Conservation (phyloP, 192 early-diverging fungal species). For the Coemansia sp. region DNA sequence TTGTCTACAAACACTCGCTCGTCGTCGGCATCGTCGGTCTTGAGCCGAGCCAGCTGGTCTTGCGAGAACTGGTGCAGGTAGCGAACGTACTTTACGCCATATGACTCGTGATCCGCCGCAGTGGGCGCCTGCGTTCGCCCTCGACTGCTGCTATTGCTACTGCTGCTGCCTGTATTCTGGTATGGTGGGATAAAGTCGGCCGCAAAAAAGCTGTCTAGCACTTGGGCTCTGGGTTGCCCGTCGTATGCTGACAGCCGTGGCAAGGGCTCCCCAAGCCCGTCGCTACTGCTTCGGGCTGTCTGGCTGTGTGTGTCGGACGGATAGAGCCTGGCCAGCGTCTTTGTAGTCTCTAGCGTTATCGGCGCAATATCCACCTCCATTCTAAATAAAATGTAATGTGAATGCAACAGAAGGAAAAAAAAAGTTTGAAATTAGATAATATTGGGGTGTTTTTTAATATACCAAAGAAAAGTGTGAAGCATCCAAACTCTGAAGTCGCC, state of each 20-base stretch:
- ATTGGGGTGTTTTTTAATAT: too few relatives aligned
- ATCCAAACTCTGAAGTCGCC: neutral
- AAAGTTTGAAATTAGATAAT: neutral
- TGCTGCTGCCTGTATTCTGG: neutral
- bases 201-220: constrained; percentile 45
- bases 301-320: constrained; percentile 7
- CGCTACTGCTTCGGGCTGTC: neutral
- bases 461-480: neutral
- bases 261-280: neutral
- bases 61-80: constrained; percentile 22
- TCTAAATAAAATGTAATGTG: neutral
- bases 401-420: neutral
- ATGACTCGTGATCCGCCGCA: constrained; percentile 24
- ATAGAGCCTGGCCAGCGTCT: constrained; percentile 34
- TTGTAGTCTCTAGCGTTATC: constrained; percentile 43
- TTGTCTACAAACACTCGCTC: neutral
- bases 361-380: constrained; percentile 48
- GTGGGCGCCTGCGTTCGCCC: neutral
- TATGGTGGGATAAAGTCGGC: constrained; percentile 48
- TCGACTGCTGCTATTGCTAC: neutral
- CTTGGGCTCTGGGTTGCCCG: neutral
- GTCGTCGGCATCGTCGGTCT: neutral
- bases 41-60: constrained; percentile 7
- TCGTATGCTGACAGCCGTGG: neutral
- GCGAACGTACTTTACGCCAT: constrained; percentile 36